A percentile compares a stretch with the other conserved stretches of the same genome.
phyloP scores from a whole-genome alignment of 805 yeast species.

The Pichia thaimueangensis region DNA sequence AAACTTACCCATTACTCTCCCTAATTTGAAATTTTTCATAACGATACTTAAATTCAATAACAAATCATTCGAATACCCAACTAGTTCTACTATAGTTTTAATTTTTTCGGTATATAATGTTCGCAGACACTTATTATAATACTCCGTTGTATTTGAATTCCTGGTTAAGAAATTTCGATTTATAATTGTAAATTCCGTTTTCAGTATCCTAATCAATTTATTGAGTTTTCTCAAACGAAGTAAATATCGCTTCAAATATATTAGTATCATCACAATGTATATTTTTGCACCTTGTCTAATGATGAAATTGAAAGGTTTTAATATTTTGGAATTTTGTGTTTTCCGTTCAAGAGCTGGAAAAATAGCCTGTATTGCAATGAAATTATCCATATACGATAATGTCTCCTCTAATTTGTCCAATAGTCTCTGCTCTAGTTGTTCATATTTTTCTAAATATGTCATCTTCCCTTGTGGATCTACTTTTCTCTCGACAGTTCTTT shows the following conservation, averaged over 20 bases:
- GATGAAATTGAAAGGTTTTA: conserved; percentile 14
- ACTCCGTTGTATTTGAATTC: conserved; percentile 4
- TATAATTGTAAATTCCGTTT: conserved; percentile 20
- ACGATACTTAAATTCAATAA: conserved; percentile 25
- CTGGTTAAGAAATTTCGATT: conserved; percentile 6
- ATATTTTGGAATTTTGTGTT: conserved; percentile 1
- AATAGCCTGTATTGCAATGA: conserved; percentile 24
- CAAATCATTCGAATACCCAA: conserved; percentile 28
- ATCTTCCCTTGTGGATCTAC: neutral
- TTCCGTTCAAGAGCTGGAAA: conserved; percentile 13
- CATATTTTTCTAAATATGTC: conserved; percentile 9
- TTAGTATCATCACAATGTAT: conserved; percentile 25
- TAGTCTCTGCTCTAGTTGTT: conserved; percentile 16
- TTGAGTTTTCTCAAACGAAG: conserved; percentile 21
- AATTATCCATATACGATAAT: conserved; percentile 26
- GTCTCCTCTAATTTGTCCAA: conserved; percentile 20
- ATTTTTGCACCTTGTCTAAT: conserved; percentile 23
- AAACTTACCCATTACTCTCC: conserved; percentile 17
- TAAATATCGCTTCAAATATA: conserved; percentile 24
- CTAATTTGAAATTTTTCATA: conserved; percentile 18
- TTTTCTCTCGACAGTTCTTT: neutral
- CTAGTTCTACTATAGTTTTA: conserved; percentile 23
- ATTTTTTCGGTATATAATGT: conserved; percentile 22
- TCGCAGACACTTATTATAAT: conserved; percentile 15
- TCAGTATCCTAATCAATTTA: conserved; percentile 16